A percentile compares a stretch with the other conserved stretches of the same genome.
phyloP scores from a whole-genome alignment of 768 basidiomycete genomes.

The Boletus vinaceobasis region DNA sequence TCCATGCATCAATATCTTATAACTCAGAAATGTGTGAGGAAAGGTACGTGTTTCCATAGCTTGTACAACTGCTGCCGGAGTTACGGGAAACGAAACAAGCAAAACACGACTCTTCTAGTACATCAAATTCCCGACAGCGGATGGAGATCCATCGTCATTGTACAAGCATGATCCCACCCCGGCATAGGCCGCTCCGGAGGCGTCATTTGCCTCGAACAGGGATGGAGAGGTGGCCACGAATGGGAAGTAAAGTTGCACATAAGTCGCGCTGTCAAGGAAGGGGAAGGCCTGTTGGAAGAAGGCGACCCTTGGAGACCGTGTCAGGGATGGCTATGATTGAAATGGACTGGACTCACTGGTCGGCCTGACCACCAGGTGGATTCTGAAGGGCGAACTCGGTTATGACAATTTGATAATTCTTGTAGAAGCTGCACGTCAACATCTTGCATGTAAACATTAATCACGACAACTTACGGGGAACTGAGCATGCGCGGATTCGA shows the following conservation, averaged over 20 bases:
- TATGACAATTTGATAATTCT: slow-evolving; percentile 27
- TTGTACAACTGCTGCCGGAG: too few relatives aligned
- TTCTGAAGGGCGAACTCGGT: slow-evolving; percentile 34
- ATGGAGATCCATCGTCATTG: slow-evolving; percentile 27
- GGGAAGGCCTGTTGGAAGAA: slow-evolving; percentile 34
- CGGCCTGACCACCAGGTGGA: slow-evolving; percentile 29
- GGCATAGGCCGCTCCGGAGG: slow-evolving; percentile 5
- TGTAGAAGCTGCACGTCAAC: neutral
- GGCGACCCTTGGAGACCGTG: slow-evolving; percentile 18
- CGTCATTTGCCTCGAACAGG: slow-evolving; percentile 22
- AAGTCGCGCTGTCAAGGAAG: slow-evolving; percentile 34
- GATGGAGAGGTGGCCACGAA: slow-evolving; percentile 34
- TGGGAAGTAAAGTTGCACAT: slow-evolving; percentile 35
- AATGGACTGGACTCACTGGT: slow-evolving; percentile 22
- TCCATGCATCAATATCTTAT: too few relatives aligned
- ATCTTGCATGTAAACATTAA: neutral
- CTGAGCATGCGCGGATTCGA: slow-evolving; percentile 24
- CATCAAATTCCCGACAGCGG: slow-evolving; percentile 26
- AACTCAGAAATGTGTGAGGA: too few relatives aligned
- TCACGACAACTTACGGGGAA: slow-evolving; percentile 25
- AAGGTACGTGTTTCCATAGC: too few relatives aligned
- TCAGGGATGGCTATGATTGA: neutral
- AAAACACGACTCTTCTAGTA: too few relatives aligned
- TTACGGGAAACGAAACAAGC: too few relatives aligned
- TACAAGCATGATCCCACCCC: slow-evolving; percentile 35